Evolutionary conservation across 371 early-diverging fungal species (phyloP), one percentile per base, ranked within the genome.

Genomic region (Dinochytrium kinnereticum): DNA sequence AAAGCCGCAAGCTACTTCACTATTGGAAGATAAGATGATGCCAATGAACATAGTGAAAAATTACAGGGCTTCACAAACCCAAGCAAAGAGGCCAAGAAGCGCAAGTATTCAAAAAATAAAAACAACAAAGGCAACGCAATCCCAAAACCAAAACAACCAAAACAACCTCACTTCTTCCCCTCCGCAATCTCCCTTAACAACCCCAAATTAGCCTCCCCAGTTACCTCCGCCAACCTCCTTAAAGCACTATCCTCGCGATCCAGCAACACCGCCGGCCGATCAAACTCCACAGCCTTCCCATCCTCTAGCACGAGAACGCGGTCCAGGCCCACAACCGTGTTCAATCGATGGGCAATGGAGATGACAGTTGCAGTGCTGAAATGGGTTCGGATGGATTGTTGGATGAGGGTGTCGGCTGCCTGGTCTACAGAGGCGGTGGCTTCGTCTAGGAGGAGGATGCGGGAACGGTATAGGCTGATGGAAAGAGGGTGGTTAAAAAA

Each of bases 271-370:
- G 85, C 85, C 36, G 90, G 77, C 57, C 83, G 77, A 83, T 86
- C 89, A 76, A 89, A 86, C 75, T 92, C 91, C 0, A 74, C 76
- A 21, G 84, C 49, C 13, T 83, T 49, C 19, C 89, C 81, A 24
- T 76, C 77, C 39, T 77, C 71, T 76, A 82, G 49, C 26, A 83
- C 83, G 28, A 78, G 49, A 15, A 96, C 89, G 68, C 87, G 81
- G 82, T 97, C 94, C 71, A 91, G 94, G 51, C 91, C 92, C 59
- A 92, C 87, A 1, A 96, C 50, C 5, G 81, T 78, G 50, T 74
- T 70, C 39, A 94, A 78, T 13, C 94, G 88, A 70, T 95, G 95
- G 5, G 77, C 81, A 59, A 81, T 73, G 21, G 73, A 73, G 26
- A 81, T 44, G 10, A 81, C 89, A 1, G 93, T 93, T 34, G 85